Conservation (phyloP, 192 early-diverging fungal genomes). For the Hyaloraphidium curvatum region DNA sequence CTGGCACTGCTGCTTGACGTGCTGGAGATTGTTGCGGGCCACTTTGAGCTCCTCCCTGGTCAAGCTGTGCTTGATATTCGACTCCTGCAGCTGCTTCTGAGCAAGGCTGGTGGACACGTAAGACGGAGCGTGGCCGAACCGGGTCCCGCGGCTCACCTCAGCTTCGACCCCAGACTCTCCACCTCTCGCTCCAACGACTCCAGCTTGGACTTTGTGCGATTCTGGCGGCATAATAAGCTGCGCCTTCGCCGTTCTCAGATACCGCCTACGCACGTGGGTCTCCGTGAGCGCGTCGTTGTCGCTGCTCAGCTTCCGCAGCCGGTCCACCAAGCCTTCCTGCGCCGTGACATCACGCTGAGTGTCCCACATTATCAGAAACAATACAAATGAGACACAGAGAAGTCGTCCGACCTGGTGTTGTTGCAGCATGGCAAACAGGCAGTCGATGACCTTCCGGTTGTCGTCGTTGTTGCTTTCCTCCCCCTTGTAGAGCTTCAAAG, state of each 20-base stretch:
- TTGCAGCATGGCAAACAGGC: constrained; percentile 2
- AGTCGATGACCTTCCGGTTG: not conserved
- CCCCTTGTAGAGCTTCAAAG: not conserved
- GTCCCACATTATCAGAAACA: not conserved
- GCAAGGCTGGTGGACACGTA: no score
- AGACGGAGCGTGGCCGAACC: no score
- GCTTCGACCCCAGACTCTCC: not conserved
- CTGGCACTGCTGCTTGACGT: not conserved
- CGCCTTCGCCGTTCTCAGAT: no score
- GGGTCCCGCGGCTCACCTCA: not conserved
- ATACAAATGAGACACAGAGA: not conserved
- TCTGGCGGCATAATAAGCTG: not conserved
- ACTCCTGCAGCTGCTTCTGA: not conserved
- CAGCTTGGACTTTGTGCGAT: not conserved
- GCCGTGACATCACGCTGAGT: not conserved
- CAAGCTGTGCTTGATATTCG: not conserved
- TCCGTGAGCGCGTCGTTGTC: not conserved
- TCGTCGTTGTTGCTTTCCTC: not conserved
- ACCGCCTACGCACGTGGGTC: no score
- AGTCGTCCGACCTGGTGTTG: not conserved
- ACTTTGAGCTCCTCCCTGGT: not conserved
- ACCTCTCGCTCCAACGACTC: not conserved
- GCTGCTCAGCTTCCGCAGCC: not conserved
- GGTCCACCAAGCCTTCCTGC: not conserved
- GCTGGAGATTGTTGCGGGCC: not conserved